Base-by-base conservation (phyloP, 1,284 basidiomycete species). In the Cryptococcus maquisensis region DNA sequence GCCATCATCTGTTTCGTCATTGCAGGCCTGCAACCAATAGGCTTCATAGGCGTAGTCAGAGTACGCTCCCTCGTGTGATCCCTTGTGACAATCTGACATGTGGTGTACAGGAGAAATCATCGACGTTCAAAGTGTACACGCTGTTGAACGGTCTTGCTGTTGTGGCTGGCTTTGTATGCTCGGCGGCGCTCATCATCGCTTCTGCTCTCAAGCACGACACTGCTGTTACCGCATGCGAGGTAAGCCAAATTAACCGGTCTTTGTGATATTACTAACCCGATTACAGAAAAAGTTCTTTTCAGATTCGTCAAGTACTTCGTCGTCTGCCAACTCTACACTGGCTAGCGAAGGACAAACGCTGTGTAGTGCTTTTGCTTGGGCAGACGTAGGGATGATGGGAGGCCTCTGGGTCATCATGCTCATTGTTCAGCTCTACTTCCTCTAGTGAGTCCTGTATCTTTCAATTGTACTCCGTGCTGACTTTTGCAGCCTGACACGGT, bases 361-460 rank as follows among this genome's bases (percentile, higher is more conserved):
- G 16, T 95, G 92, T 76, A 80, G 86, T 49, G 86, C 93, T 51
- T 92, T 95, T 69, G 81, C 90, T 7, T 95, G 90, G 90, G 87
- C 89, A 5, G 87, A 89, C 68, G 78, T 95, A n/a, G 92, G 92
- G 37, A 78, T 95, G 59, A 93, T 95, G 90, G 87, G 81, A 20
- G 88, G 83, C 4, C 77, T 93, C 18, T 95, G 90, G 88, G 73
- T 87, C 6, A 68, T 93, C 12, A 79, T 95, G 28, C 83, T 82
- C 21, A 78, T 87, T 51, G 79, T 88, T 50, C 89, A 94, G 76
- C 86, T 87, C 69, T 64, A 80, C 67, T 64, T 66, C 73, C 51
- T 71, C 54, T 68, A 55, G 58, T 73, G 54, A 61, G 54, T 63
- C 35, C 16, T 16, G 16, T 23, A 18, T 15, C 36, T 4, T 9